Base-by-base conservation (phyloP, 495 filamentous ascomycete genomes). In the Usnea hakonensis region DNA sequence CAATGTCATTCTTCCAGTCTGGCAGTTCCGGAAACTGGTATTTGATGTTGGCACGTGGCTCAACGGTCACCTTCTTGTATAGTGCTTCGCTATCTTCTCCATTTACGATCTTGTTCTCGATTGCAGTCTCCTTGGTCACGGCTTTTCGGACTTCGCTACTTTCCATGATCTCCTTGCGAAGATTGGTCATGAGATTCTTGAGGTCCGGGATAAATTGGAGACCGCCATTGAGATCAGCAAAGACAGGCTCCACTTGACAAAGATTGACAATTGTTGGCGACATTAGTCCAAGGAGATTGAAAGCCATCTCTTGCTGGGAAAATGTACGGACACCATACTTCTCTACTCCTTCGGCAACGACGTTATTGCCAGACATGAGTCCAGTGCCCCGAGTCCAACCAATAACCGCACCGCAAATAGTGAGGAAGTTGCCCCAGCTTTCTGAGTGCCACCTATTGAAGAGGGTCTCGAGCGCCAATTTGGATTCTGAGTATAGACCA, bases 391-490 rank as follows among this genome's bases (percentile, higher is more conserved):
- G 92, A 63, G 94, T 99, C 94, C 94, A 98, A 64, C 94, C 94
- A 73, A 98, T 98, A 74, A 98, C 90, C 59, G 94, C 94, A 76
- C 94, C 94, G 68, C 95, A 97, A 70, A 99, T 96, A 64, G 93
- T 99, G 66, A 99, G 89, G 79, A 95, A 99, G 75, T 91, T 91
- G 71, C 84, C 87, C 94, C 94, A 99, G 77, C 85, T 91, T 77
- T 99, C 95, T 0, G 94, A 95, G 74, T 95, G 85, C 95, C 95
- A 99, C 66, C 94, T 85, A 76, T 96, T 96, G 85, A 99, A 99
- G 52, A 99, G 82, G 3, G 94, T 97, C 80, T 99, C 94, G 41
- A 99, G 80, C 14, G 87, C 94, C 48, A 97, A 85, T 75, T 99
- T 99, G 13, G 95, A 97, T 75, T 99, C 94, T 21, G 95, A 94